These are phyloP conservation scores for Leptosphaerulina australis DNA, from an alignment of 2,329 filamentous ascomycete species.

Conservation along the genomic window DNA sequence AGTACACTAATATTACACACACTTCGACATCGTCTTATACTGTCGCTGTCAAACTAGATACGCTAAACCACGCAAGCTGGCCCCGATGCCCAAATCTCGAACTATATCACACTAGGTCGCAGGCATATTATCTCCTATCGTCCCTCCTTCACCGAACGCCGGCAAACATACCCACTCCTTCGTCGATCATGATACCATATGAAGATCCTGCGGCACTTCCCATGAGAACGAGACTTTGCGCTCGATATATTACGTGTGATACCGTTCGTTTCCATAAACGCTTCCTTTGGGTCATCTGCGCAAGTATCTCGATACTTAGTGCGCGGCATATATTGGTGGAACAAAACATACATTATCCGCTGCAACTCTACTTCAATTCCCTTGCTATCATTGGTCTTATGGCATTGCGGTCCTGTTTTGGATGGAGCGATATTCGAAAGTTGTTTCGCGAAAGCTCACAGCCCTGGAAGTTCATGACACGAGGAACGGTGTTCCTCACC, in stretches of 20 bases:
- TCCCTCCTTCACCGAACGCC: too few relatives aligned
- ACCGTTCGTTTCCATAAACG: not conserved
- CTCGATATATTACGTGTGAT: not conserved
- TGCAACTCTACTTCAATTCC: slow-evolving; percentile 24
- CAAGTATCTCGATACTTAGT: slow-evolving; percentile 26
- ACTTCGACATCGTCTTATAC: too few relatives aligned
- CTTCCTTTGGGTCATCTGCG: slow-evolving; percentile 25
- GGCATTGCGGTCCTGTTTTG: slow-evolving; percentile 1
- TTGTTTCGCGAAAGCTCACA: not conserved
- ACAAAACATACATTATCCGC: slow-evolving; percentile 32
- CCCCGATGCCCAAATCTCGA: too few relatives aligned
- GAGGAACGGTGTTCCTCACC: slow-evolving; percentile 7
- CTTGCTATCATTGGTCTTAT: slow-evolving; percentile 17
- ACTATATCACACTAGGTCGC: too few relatives aligned
- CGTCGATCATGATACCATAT: not conserved
- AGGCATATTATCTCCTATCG: too few relatives aligned
- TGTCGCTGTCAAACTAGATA: too few relatives aligned
- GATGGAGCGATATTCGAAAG: not conserved
- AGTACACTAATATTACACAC: too few relatives aligned
- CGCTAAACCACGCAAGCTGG: too few relatives aligned
- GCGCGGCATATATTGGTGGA: slow-evolving; percentile 33
- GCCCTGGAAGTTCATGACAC: not conserved
- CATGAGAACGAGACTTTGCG: not conserved
- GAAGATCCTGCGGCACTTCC: not conserved
- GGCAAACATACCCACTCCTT: too few relatives aligned